Percentiles rank a stretch among this genome's conserved stretches.
Evolutionary conservation across 2,329 filamentous ascomycete genomes (phyloP).

Genomic region (Pestalotiopsis sp.): DNA sequence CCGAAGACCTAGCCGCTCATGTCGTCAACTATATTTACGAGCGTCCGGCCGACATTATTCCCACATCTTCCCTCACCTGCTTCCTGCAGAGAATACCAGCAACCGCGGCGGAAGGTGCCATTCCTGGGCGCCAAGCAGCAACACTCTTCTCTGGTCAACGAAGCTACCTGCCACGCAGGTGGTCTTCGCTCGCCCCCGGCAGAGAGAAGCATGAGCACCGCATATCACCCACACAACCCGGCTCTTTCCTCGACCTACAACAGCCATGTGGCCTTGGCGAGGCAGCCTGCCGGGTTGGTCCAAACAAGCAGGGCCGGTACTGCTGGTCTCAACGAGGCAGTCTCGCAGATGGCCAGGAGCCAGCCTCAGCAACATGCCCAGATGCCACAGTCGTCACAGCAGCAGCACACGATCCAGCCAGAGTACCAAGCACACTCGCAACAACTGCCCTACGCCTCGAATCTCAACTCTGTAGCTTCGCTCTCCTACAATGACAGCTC

Average conservation of each 20-base stretch:
- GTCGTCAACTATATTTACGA: conserved; percentile 31
- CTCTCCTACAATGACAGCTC: conserved; percentile 24
- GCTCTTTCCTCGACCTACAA: conserved; percentile 49
- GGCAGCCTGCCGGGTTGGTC: conserved; percentile 37
- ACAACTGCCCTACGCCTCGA: conserved; percentile 17
- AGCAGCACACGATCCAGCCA: neutral
- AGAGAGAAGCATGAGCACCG: conserved; percentile 54
- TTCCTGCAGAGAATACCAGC: conserved; percentile 17
- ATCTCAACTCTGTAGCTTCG: conserved; percentile 18
- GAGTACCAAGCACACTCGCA: conserved; percentile 16
- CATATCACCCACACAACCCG: conserved; percentile 49
- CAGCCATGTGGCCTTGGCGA: conserved; percentile 42
- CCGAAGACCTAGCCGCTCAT: conserved; percentile 19
- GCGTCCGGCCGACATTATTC: conserved; percentile 24
- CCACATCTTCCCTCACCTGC: conserved; percentile 30
- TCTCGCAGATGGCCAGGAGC: conserved; percentile 22
- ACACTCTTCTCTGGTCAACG: conserved; percentile 21
- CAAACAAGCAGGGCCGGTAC: conserved; percentile 36
- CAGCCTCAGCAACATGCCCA: conserved; percentile 30
- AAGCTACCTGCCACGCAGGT: conserved; percentile 30
- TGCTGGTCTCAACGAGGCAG: conserved; percentile 32
- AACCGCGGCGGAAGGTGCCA: conserved; percentile 20
- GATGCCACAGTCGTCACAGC: neutral
- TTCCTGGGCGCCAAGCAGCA: conserved; percentile 23
- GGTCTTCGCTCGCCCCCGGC: conserved; percentile 54